A percentile compares a stretch with the other conserved stretches of the same genome.
Evolutionary conservation across 257 asterid genomes (phyloP).

Genomic region (Osmanthus fragrans): DNA sequence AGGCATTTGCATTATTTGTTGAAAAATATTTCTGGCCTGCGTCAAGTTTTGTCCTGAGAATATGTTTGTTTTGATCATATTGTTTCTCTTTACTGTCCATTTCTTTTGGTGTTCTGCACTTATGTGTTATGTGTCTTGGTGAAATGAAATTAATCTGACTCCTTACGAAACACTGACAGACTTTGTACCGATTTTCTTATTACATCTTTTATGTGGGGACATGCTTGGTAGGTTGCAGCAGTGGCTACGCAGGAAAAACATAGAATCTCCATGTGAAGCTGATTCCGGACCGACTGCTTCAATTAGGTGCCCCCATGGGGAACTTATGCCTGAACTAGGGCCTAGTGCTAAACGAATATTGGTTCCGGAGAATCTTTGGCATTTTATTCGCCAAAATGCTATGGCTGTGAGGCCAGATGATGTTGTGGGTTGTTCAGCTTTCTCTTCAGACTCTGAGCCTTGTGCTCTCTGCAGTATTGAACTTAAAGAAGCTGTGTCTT

Average conservation of each 20-base stretch:
- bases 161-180: background rate
- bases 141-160: background rate
- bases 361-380: conserved; percentile 89
- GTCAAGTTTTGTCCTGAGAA: background rate
- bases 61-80: conserved; percentile 1
- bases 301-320: conserved; percentile 87
- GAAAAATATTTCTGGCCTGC: background rate
- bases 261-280: conserved; percentile 82
- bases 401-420: conserved; percentile 80
- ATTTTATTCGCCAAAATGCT: conserved; percentile 66
- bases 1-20: background rate
- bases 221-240: conserved; percentile 81
- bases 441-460: conserved; percentile 65
- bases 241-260: conserved; percentile 84
- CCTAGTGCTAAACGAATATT: conserved; percentile 81
- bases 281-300: conserved; percentile 97
- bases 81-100: background rate
- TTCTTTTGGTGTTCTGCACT: background rate
- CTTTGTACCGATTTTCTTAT: background rate
- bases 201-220: conserved; percentile 1
- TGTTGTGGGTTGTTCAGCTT: conserved; percentile 60
- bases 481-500: conserved; percentile 75
- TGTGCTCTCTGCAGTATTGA: conserved; percentile 70
- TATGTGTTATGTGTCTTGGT: background rate
- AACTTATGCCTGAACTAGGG: conserved; percentile 86